phyloP scores from a whole-genome alignment of 2,329 filamentous ascomycete genomes.

The Myriosclerotinia duriaeana region DNA sequence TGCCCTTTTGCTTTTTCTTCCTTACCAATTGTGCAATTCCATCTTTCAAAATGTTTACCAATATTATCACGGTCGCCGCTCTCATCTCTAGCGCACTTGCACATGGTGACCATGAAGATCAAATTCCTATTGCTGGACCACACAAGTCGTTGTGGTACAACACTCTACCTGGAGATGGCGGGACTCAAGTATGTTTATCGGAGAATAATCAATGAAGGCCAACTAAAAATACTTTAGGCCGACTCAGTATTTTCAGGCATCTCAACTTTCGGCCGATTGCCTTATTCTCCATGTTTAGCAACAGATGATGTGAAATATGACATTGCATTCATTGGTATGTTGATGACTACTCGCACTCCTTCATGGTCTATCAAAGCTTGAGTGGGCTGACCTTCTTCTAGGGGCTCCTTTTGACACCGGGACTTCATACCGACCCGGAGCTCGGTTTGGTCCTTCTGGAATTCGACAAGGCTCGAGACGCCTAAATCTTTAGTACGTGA shows the following conservation, averaged over 20 bases:
- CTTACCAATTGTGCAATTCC: conserved; percentile 9
- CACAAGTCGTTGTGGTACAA: conserved; percentile 81
- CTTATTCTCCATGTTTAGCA: conserved; percentile 75
- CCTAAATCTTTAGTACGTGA: conserved; percentile 79
- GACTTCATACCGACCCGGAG: conserved; percentile 80
- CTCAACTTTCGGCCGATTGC: conserved; percentile 77
- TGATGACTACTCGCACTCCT: conserved; percentile 17
- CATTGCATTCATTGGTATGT: conserved; percentile 77
- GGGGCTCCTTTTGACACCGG: conserved; percentile 83
- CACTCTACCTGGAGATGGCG: conserved; percentile 76
- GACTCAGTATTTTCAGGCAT: conserved; percentile 89
- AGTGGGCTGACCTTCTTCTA: conserved; percentile 38
- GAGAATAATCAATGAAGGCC: conserved; percentile 12
- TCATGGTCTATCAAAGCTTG: conserved; percentile 21
- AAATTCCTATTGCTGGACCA: conserved; percentile 53
- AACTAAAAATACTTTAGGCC: conserved; percentile 52
- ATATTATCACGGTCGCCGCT: conserved; percentile 32
- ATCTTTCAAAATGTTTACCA: conserved; percentile 34
- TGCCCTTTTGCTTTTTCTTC: background rate
- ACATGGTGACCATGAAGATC: conserved; percentile 82
- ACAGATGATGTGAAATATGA: conserved; percentile 71
- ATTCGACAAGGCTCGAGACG: conserved; percentile 84
- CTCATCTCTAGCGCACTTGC: conserved; percentile 68
- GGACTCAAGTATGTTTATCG: conserved; percentile 63
- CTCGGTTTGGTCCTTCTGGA: conserved; percentile 79